Conservation (phyloP, 306 rosid genomes). For the Quercus engelmannii region DNA sequence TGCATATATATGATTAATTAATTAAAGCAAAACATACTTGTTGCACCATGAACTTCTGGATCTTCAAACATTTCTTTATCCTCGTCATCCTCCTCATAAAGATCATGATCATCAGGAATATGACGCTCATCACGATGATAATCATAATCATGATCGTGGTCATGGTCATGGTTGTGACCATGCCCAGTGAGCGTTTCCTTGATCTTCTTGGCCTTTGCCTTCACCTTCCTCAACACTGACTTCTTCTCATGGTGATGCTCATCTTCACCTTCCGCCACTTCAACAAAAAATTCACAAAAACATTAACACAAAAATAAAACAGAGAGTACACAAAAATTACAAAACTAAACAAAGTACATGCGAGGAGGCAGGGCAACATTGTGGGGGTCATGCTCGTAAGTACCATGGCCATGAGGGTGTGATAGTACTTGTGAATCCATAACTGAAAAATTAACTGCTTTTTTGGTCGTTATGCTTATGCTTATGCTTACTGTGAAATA, state of each 20-base stretch:
- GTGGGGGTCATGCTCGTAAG: constrained; percentile 15
- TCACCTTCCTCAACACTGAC: constrained; percentile 59
- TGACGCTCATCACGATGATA: constrained; percentile 22
- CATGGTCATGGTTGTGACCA: constrained; percentile 28
- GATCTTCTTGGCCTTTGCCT: constrained; percentile 75
- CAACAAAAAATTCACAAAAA: not conserved
- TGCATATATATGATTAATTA: not conserved
- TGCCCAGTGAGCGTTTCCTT: constrained; percentile 45
- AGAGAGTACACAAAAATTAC: not conserved
- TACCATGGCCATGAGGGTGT: constrained; percentile 6
- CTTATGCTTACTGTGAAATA: not conserved
- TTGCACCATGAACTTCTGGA: constrained; percentile 47
- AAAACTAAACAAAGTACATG: not conserved
- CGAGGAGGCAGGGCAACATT: constrained; percentile 29
- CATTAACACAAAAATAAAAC: not conserved
- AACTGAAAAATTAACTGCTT: not conserved
- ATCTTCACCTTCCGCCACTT: constrained; percentile 35
- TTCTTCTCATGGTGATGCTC: constrained; percentile 55
- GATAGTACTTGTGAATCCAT: constrained; percentile 25
- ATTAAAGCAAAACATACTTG: constrained; percentile 18
- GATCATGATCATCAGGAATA: constrained; percentile 50
- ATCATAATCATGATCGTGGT: constrained; percentile 9
- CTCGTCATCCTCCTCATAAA: constrained; percentile 33
- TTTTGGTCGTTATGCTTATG: not conserved
- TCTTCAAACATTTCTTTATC: constrained; percentile 20